Base-by-base conservation (phyloP, 2,329 filamentous ascomycete species). In the Beauveria scarabaeidicola region DNA sequence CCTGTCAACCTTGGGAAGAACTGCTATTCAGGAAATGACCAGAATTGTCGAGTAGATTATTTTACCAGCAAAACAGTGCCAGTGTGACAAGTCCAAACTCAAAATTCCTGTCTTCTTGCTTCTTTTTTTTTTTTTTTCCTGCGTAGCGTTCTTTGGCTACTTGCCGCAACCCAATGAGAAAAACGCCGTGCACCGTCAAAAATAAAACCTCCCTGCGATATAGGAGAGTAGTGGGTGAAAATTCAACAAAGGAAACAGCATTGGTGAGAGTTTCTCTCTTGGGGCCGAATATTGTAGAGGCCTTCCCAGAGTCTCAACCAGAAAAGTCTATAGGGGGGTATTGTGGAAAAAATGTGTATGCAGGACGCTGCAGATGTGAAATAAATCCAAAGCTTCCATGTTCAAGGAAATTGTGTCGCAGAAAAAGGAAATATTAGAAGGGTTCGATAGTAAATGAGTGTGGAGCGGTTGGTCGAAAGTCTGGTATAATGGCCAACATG, bases 261-360 rank as follows among this genome's bases (percentile, higher is more conserved):
- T 32, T 52, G 40, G 48, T 44, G 44, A 54, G 48, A 41, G n/a
- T 17, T 55, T 29, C 27, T 58, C 27, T 38, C 32, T 51, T 44
- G 25, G 19, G 11, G 41, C 38, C 36, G 40, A 21, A 36, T 32
- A 46, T 36, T 41, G 21, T 29, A 46, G 5, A 10, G 52, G 58
- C 17, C 15, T 27, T 23, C 38, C 25, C 43, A 38, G 51, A 48
- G 44, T 36, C 32, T 54, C 57, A 36, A 27, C 21, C 51, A n/a
- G 47, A 21, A 27, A 50, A 54, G 29, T 61, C 59, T 61, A 61
- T 61, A 61, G 23, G 54, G 50, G 58, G 59, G 54, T 58, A 58
- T 61, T 54, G 21, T 47, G 55, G 25, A 46, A 38, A 38, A 48
- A 52, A 38, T 46, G 23, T 38, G 38, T 19, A 57, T 48, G 59